Base-by-base conservation (phyloP, 2,329 filamentous ascomycete species). In the Hymenotorrendiella dingleyae region DNA sequence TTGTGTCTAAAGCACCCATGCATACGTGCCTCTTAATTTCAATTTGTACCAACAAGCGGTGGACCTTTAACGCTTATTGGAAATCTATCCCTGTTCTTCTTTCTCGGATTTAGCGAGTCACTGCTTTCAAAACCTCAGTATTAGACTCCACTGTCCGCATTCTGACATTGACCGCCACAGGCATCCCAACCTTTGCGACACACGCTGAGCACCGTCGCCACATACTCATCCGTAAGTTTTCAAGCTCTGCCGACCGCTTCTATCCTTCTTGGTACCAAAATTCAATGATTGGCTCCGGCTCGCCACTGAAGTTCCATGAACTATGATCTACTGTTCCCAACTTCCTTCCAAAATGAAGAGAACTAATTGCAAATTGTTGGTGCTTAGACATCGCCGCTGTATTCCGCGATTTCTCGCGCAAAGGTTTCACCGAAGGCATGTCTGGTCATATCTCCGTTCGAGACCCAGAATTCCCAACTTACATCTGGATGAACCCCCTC, bases 401-500 rank as follows among this genome's bases (percentile, higher is more conserved):
- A 4, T 86, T 86, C 62, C 77, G 82, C 21, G 72, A 83, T 57
- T 85, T 83, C 59, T 70, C 78, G 1, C 73, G 80, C 35, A 73
- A 77, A 53, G 78, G 77, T 37, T 84, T 78, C 62, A 78, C 76
- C 0, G 82, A 86, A 62, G 82, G 82, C 42, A 82, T 84, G 67
- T 70, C 71, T 21, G 82, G 82, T 0, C 81, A 85, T 60, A 86
- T 86, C 50, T 74, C 68, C 11, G 75, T 85, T 1, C 71, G 80
- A 10, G 82, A 86, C 57, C 80, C 82, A 0, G 78, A 84, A 58
- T 67, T 75, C 52, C 64, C 66, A 0, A 66, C 76, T 46, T 68
- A 70, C 11, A 82, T 84, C 62, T 87, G 84, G 83, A 86, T 83
- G 58, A 86, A 77, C 65, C 81, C 63, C 43, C 65, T 85, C 1